Conservation (phyloP, 2,329 filamentous ascomycete genomes). For the Tolypocladium ophioglossoides region DNA sequence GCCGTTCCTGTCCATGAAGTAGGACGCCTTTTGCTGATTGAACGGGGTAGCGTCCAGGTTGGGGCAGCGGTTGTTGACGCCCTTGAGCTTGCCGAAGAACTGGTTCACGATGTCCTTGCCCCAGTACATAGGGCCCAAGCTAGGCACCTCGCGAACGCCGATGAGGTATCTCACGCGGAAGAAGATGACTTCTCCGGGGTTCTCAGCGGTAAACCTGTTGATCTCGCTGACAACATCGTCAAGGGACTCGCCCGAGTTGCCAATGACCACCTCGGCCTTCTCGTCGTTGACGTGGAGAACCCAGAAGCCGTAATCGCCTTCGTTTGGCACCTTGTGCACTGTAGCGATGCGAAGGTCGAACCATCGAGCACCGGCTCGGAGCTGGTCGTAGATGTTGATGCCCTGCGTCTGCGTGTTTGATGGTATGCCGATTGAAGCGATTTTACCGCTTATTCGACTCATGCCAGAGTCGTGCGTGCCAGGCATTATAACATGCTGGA, state of each 20-base stretch:
- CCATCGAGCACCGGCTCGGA: slow-evolving; percentile 32
- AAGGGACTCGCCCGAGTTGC: slow-evolving; percentile 33
- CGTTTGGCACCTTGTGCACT: slow-evolving; percentile 7
- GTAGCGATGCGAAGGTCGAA: slow-evolving; percentile 35
- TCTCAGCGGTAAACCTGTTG: slow-evolving; percentile 32
- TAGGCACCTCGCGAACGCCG: slow-evolving; percentile 25
- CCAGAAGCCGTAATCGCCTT: slow-evolving; percentile 21
- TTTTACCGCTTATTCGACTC: slow-evolving; percentile 25
- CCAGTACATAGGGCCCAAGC: slow-evolving; percentile 19
- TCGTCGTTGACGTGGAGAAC: slow-evolving; percentile 29
- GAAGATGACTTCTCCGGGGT: slow-evolving; percentile 33
- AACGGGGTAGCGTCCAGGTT: slow-evolving; percentile 11
- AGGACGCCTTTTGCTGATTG: slow-evolving; percentile 13
- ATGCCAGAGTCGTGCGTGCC: slow-evolving; percentile 40
- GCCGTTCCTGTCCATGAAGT: slow-evolving; percentile 20
- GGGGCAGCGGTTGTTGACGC: slow-evolving; percentile 29
- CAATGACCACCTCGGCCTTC: slow-evolving; percentile 23
- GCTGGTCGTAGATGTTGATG: slow-evolving; percentile 32
- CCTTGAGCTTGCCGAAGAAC: slow-evolving; percentile 30
- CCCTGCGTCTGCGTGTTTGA: slow-evolving; percentile 34
- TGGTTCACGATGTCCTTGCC: slow-evolving; percentile 25
- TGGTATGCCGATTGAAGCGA: slow-evolving; percentile 22
- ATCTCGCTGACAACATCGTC: slow-evolving; percentile 30
- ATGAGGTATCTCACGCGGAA: slow-evolving; percentile 31
- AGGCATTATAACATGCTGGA: slow-evolving; percentile 35